phyloP scores from a whole-genome alignment of 306 rosid genomes.

The Benincasa hispida region DNA sequence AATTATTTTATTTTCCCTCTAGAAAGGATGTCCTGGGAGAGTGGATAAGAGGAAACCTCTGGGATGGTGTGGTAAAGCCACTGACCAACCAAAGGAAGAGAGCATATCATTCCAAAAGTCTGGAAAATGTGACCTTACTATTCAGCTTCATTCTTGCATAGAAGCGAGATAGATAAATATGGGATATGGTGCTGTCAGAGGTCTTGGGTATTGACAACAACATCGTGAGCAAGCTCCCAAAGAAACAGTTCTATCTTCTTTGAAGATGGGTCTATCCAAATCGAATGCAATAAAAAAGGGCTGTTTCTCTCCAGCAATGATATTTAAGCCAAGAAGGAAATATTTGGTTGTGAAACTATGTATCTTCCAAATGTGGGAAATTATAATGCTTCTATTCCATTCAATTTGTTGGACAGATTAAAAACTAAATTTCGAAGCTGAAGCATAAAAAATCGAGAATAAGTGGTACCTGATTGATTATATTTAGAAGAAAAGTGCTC shows the following conservation, averaged over 20 bases:
- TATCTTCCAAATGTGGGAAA: neutral
- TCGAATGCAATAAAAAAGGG: neutral
- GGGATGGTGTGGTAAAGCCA: neutral
- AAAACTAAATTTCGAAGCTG: neutral
- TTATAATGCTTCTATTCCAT: neutral
- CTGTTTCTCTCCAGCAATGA: neutral
- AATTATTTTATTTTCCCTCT: neutral
- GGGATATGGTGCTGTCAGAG: neutral
- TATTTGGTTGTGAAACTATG: neutral
- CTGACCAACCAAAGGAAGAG: neutral
- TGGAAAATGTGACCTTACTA: neutral
- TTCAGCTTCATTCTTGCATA: neutral
- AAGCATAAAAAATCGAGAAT: neutral
- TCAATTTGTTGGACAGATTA: neutral
- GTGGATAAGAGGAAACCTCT: neutral
- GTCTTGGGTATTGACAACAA: neutral
- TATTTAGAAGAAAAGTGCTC: slow-evolving; percentile 35
- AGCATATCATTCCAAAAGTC: neutral
- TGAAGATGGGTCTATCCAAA: neutral
- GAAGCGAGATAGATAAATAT: neutral
- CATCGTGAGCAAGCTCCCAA: neutral
- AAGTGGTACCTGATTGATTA: slow-evolving; percentile 45
- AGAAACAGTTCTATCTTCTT: neutral
- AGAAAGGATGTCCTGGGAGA: neutral
- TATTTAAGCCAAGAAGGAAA: neutral